Conservation (phyloP, 2,329 filamentous ascomycete species). For the Colletotrichum abscissum region DNA sequence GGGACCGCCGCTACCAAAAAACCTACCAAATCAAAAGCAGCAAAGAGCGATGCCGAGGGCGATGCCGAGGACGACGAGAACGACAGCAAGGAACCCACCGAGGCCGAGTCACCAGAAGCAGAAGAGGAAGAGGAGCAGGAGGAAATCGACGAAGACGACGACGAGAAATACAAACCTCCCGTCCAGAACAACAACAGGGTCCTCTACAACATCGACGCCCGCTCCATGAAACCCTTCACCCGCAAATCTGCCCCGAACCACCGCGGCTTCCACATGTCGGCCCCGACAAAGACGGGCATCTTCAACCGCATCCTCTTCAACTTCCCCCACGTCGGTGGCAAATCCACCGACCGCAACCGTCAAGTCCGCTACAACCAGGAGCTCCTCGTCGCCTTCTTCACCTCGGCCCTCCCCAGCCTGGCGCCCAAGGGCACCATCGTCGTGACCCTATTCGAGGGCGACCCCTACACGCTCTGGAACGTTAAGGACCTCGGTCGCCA, state of each 20-base stretch:
- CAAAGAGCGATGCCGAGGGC: slow-evolving; percentile 24
- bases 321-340: slow-evolving; percentile 95
- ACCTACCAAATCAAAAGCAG: background rate
- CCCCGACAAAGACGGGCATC: slow-evolving; percentile 39
- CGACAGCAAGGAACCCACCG: background rate
- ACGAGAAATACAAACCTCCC: slow-evolving; percentile 34
- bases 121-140: slow-evolving; percentile 35
- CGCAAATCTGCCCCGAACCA: slow-evolving; percentile 26
- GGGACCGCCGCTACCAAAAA: slow-evolving; percentile 3
- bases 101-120: background rate
- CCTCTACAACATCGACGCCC: slow-evolving; percentile 75
- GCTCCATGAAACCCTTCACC: slow-evolving; percentile 65
- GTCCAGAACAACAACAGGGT: slow-evolving; percentile 53
- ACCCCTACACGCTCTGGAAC: slow-evolving; percentile 97
- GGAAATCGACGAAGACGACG: slow-evolving; percentile 21
- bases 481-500: slow-evolving; percentile 87
- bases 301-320: slow-evolving; percentile 93
- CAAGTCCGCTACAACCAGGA: slow-evolving; percentile 94
- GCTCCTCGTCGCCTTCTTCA: slow-evolving; percentile 77
- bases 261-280: slow-evolving; percentile 42
- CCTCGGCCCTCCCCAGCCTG: slow-evolving; percentile 62
- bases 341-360: slow-evolving; percentile 91
- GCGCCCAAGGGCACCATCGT: slow-evolving; percentile 72
- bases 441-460: slow-evolving; percentile 90
- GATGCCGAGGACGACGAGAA: background rate